Evolutionary conservation across 2,329 filamentous ascomycete species (phyloP).

Genomic region (Penicillium frequentans): DNA sequence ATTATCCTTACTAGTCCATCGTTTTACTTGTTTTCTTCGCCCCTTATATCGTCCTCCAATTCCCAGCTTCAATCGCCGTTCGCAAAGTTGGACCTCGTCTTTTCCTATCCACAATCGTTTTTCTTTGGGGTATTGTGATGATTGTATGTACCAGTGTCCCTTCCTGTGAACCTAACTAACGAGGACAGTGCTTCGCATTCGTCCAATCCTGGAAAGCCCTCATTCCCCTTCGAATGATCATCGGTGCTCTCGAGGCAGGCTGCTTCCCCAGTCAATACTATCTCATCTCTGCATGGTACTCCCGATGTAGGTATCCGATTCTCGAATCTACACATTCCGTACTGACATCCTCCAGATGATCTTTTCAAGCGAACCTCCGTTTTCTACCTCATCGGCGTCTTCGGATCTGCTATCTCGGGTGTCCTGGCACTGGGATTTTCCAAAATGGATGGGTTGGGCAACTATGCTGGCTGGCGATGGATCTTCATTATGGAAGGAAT

Average conservation of each 20-base stretch:
- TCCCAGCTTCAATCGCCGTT: constrained; percentile 67
- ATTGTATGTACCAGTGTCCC: constrained; percentile 1
- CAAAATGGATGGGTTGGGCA: constrained; percentile 32
- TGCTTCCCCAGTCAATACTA: constrained; percentile 11
- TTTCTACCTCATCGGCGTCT: constrained; percentile 69
- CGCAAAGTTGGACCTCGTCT: constrained; percentile 59
- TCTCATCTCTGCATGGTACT: constrained; percentile 46
- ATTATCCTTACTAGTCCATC: neutral
- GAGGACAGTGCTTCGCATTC: constrained; percentile 1
- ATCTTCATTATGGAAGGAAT: constrained; percentile 9
- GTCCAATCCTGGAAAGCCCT: neutral
- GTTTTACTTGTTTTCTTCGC: constrained; percentile 66
- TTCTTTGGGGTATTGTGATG: constrained; percentile 14
- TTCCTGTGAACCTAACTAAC: neutral
- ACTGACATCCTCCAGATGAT: constrained; percentile 44
- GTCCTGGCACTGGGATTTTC: constrained; percentile 68
- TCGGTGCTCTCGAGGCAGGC: constrained; percentile 14
- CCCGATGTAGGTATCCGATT: constrained; percentile 36
- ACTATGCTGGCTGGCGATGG: constrained; percentile 6
- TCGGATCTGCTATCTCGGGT: constrained; percentile 66
- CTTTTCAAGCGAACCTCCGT: constrained; percentile 67
- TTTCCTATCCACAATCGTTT: constrained; percentile 28
- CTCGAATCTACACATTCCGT: neutral
- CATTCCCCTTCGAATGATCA: constrained; percentile 2
- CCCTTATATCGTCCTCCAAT: constrained; percentile 70